These are phyloP conservation scores for Darksidea phi DNA, from an alignment of 495 filamentous ascomycete genomes.

Conservation along the genomic window DNA sequence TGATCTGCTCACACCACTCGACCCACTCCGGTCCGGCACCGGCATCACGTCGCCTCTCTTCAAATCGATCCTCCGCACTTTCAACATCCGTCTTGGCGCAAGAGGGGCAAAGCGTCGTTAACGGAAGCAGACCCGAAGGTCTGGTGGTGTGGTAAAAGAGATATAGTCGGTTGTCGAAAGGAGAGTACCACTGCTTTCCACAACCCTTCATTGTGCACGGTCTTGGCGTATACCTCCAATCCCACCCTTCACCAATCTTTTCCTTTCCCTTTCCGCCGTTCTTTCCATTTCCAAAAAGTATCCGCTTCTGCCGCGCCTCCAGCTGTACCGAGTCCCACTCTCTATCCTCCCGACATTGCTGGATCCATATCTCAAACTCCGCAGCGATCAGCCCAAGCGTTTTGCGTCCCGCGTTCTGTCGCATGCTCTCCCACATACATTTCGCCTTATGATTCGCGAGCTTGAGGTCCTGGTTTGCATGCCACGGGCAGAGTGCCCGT, in stretches of 20 bases:
- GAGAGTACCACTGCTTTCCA: slow-evolving; percentile 5
- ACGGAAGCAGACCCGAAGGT: not conserved
- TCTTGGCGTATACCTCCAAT: slow-evolving; percentile 11
- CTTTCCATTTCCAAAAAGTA: not conserved
- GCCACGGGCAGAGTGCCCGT: slow-evolving; percentile 12
- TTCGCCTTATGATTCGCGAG: not conserved
- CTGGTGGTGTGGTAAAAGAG: not conserved
- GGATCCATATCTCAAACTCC: slow-evolving; percentile 11
- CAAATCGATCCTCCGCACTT: not conserved
- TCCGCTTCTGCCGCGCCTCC: not conserved
- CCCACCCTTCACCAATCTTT: not conserved
- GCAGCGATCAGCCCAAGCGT: slow-evolving; percentile 2
- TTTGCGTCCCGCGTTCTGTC: slow-evolving; percentile 21
- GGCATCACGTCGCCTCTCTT: not conserved
- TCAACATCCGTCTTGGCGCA: slow-evolving; percentile 14
- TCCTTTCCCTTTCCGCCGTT: not conserved
- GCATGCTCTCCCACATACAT: slow-evolving; percentile 6
- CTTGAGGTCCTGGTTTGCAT: slow-evolving; percentile 8
- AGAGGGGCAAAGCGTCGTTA: slow-evolving; percentile 3
- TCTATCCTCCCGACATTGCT: not conserved
- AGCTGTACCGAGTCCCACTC: not conserved
- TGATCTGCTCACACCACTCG: not conserved
- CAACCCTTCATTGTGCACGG: slow-evolving; percentile 13
- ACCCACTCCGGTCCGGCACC: slow-evolving; percentile 6
- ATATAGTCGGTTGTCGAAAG: not conserved